Percentiles rank a stretch among this genome's conserved stretches.
These are phyloP conservation scores for Phellopilus nigrolimitatus DNA, from an alignment of 1,284 basidiomycete genomes.

Conservation along the genomic window DNA sequence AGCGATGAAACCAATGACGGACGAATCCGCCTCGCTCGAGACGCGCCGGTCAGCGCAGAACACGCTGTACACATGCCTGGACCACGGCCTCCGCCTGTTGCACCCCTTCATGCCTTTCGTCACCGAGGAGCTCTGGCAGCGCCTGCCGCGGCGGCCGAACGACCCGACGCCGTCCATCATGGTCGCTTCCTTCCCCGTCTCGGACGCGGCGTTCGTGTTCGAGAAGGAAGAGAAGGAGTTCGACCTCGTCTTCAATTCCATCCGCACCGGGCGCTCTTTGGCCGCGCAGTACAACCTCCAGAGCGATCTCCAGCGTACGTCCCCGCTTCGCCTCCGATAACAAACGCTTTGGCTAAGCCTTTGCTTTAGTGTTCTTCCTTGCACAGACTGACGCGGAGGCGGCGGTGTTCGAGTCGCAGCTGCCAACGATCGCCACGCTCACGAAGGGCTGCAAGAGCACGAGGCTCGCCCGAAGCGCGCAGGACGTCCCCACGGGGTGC, in stretches of 20 bases:
- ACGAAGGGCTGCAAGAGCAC: constrained; percentile 84
- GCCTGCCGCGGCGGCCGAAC: constrained; percentile 79
- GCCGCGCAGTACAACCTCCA: constrained; percentile 91
- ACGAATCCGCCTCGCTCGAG: constrained; percentile 59
- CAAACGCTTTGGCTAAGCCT: constrained; percentile 10
- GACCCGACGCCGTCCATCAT: constrained; percentile 88
- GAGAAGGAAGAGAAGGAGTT: constrained; percentile 79
- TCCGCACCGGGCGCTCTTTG: constrained; percentile 81
- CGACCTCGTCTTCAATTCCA: constrained; percentile 78
- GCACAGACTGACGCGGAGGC: constrained; percentile 61
- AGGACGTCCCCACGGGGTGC: constrained; percentile 82
- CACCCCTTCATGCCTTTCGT: constrained; percentile 99
- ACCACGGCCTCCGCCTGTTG: constrained; percentile 83
- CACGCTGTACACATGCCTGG: constrained; percentile 93
- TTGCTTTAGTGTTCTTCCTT: constrained; percentile 70
- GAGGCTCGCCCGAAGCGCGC: constrained; percentile 42
- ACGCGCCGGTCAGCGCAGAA: constrained; percentile 85
- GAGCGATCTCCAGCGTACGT: constrained; percentile 53
- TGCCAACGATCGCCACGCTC: constrained; percentile 73
- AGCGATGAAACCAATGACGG: constrained; percentile 97
- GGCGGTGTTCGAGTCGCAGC: constrained; percentile 65
- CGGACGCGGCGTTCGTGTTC: constrained; percentile 60
- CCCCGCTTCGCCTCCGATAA: too few relatives aligned
- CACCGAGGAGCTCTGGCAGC: constrained; percentile 98
- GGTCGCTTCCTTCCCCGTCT: constrained; percentile 78